These are phyloP conservation scores for Blastomyces emzantsi DNA, from an alignment of 2,329 filamentous ascomycete genomes.

Conservation along the genomic window DNA sequence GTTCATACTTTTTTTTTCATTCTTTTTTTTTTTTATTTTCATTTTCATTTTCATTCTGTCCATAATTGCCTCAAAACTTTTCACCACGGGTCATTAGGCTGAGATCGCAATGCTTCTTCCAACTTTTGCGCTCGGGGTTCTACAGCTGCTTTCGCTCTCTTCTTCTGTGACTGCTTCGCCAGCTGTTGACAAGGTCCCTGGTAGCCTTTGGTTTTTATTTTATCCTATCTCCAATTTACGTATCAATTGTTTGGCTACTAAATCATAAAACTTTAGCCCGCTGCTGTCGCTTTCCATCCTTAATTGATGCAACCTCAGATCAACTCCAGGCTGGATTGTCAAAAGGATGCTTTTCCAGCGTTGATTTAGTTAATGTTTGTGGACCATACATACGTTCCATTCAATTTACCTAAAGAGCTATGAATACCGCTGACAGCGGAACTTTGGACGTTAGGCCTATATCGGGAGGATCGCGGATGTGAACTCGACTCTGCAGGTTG, in stretches of 20 bases:
- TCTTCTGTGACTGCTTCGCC: neutral
- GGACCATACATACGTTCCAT: neutral
- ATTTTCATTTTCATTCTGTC: neutral
- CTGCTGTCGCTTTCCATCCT: conserved; percentile 19
- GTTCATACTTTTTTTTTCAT: neutral
- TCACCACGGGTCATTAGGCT: neutral
- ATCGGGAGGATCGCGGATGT: conserved; percentile 43
- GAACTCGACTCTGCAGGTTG: conserved; percentile 45
- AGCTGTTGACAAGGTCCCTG: neutral
- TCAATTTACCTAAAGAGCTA: neutral
- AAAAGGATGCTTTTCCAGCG: conserved; percentile 43
- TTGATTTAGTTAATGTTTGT: conserved; percentile 44
- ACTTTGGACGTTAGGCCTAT: conserved; percentile 36
- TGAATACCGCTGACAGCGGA: neutral
- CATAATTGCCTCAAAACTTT: neutral
- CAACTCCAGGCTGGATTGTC: conserved; percentile 43
- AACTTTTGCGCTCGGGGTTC: neutral
- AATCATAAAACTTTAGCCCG: neutral
- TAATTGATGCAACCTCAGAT: conserved; percentile 46
- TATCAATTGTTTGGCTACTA: neutral
- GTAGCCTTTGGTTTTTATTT: neutral
- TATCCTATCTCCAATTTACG: neutral
- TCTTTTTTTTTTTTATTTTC: neutral
- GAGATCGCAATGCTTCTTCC: neutral
- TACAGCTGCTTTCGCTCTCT: neutral